Evolutionary conservation across 306 rosid genomes (phyloP).

Genomic region (Prinsepia uniflora): DNA sequence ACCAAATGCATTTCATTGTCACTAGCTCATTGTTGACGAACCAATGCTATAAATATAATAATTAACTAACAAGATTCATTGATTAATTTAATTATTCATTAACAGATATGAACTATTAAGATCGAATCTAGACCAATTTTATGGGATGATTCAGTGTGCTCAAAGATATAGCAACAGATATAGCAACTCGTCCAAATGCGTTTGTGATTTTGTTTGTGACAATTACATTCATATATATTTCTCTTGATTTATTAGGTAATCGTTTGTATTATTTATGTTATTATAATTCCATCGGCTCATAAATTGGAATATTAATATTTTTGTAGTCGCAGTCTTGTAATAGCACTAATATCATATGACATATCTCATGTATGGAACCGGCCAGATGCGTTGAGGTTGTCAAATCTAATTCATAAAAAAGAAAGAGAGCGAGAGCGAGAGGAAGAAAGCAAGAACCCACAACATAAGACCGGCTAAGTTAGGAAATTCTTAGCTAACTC

Average conservation of each 20-base stretch:
- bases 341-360: not conserved
- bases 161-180: not conserved
- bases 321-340: not conserved
- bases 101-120: too few relatives aligned
- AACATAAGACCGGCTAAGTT: not conserved
- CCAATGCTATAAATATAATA: not conserved
- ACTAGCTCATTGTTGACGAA: not conserved
- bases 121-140: not conserved
- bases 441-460: not conserved
- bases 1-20: not conserved
- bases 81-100: too few relatives aligned
- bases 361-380: not conserved
- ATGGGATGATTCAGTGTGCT: not conserved
- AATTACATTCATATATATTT: not conserved
- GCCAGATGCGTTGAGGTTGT: not conserved
- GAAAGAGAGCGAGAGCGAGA: too few relatives aligned
- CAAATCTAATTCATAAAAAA: not conserved
- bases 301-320: not conserved
- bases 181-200: constrained; percentile 6
- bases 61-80: not conserved
- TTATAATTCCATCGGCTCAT: not conserved
- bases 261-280: not conserved
- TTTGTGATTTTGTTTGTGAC: not conserved
- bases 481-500: not conserved
- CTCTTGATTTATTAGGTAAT: too few relatives aligned